These are phyloP conservation scores for Insectozyma bohioensis DNA, from an alignment of 1,139 yeast species.

Conservation along the genomic window DNA sequence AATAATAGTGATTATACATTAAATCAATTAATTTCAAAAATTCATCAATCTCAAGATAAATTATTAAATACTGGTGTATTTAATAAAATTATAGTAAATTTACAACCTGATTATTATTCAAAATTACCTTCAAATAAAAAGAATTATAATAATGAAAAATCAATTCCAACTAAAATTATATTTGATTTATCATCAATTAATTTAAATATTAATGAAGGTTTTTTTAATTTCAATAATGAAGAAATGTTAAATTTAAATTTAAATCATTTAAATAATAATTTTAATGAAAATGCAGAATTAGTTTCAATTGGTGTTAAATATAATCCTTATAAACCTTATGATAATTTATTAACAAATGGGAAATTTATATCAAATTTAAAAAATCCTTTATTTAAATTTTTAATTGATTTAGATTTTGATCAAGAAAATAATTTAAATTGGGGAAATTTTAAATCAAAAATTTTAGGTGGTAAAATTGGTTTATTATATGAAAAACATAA, in stretches of 20 bases:
- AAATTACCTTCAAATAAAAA: slow-evolving; percentile 24
- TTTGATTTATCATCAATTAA: slow-evolving; percentile 36
- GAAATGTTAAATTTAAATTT: slow-evolving; percentile 40
- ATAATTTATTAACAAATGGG: slow-evolving; percentile 38
- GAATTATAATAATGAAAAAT: slow-evolving; percentile 35
- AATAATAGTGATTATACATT: slow-evolving; percentile 47
- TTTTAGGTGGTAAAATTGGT: slow-evolving; percentile 46
- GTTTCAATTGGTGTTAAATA: slow-evolving; percentile 44
- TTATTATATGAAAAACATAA: slow-evolving; percentile 27
- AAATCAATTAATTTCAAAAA: slow-evolving; percentile 33
- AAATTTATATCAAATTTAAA: slow-evolving; percentile 36
- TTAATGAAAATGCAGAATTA: slow-evolving; percentile 44
- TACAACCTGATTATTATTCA: slow-evolving; percentile 35
- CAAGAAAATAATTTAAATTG: slow-evolving; percentile 42
- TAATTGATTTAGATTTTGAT: slow-evolving; percentile 34
- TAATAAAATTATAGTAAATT: slow-evolving; percentile 30
- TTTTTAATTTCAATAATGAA: slow-evolving; percentile 39
- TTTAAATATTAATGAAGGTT: slow-evolving; percentile 36
- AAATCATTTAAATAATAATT: slow-evolving; percentile 43
- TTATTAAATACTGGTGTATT: slow-evolving; percentile 47
- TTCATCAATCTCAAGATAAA: slow-evolving; percentile 27
- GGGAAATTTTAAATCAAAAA: slow-evolving; percentile 35
- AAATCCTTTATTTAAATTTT: slow-evolving; percentile 41
- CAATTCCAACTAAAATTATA: slow-evolving; percentile 39
- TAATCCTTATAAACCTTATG: slow-evolving; percentile 48